Evolutionary conservation across 2,329 filamentous ascomycete species (phyloP).

Genomic region (Fusarium sp.): DNA sequence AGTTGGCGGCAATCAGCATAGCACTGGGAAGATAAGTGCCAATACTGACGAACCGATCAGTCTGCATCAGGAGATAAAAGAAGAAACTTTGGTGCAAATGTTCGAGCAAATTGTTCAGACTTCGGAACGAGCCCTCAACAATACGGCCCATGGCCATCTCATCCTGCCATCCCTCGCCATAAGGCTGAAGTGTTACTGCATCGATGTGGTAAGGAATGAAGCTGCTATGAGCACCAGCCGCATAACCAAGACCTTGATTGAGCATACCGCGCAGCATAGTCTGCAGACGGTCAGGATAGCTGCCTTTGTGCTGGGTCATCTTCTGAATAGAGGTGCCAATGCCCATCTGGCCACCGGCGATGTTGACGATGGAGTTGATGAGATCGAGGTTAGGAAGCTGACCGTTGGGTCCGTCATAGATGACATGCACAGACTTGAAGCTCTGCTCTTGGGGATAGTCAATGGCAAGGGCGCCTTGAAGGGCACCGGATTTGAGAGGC

Average conservation of each 20-base stretch:
- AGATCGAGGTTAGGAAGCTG: constrained; percentile 96
- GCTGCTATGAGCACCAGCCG: constrained; percentile 91
- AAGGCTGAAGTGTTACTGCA: constrained; percentile 91
- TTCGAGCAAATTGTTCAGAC: constrained; percentile 95
- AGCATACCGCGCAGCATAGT: constrained; percentile 96
- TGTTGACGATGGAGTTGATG: constrained; percentile 91
- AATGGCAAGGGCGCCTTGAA: constrained; percentile 93
- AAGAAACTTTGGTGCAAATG: constrained; percentile 99
- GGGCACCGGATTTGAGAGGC: constrained; percentile 90
- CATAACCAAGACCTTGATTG: constrained; percentile 89
- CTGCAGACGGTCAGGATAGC: constrained; percentile 83
- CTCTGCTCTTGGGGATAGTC: constrained; percentile 89
- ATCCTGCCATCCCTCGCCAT: constrained; percentile 94
- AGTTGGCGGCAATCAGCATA: constrained; percentile 96
- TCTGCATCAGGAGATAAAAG: constrained; percentile 95
- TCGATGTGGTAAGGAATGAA: constrained; percentile 99
- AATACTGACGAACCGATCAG: constrained; percentile 95
- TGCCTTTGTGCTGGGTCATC: constrained; percentile 86
- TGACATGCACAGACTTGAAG: constrained; percentile 90
- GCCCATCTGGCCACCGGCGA: constrained; percentile 93
- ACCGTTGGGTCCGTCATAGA: constrained; percentile 96
- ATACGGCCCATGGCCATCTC: constrained; percentile 95
- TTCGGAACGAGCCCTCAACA: constrained; percentile 91
- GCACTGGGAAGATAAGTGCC: constrained; percentile 97
- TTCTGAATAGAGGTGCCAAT: constrained; percentile 87